Evolutionary conservation across 2,329 filamentous ascomycete genomes (phyloP).

Genomic region (Fusarium decemcellulare): DNA sequence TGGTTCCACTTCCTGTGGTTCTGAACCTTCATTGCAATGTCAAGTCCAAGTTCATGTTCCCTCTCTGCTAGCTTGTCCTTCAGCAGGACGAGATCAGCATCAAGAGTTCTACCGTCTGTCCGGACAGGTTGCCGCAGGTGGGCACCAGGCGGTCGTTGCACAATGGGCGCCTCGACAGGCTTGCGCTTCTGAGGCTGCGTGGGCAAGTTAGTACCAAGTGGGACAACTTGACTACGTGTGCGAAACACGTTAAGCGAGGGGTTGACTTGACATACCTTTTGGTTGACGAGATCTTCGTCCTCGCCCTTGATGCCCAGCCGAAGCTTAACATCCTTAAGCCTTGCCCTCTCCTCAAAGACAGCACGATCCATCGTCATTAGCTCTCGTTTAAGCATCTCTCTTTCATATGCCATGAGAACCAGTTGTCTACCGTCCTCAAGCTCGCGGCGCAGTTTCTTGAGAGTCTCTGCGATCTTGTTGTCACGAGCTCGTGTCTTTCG

Average conservation of each 20-base stretch:
- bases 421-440: slow-evolving; percentile 90
- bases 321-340: slow-evolving; percentile 90
- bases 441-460: slow-evolving; percentile 91
- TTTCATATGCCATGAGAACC: slow-evolving; percentile 81
- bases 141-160: slow-evolving; percentile 73
- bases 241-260: slow-evolving; percentile 26
- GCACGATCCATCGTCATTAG: slow-evolving; percentile 80
- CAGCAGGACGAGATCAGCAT: slow-evolving; percentile 84
- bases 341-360: slow-evolving; percentile 86
- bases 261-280: slow-evolving; percentile 76
- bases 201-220: slow-evolving; percentile 54
- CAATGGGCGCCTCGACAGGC: slow-evolving; percentile 69
- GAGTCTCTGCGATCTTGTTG: slow-evolving; percentile 93
- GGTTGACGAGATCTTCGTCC: slow-evolving; percentile 94
- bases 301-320: slow-evolving; percentile 91
- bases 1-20: slow-evolving; percentile 95
- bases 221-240: slow-evolving; percentile 45
- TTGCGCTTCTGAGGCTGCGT: slow-evolving; percentile 80
- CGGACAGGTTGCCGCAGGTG: slow-evolving; percentile 80
- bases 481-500: slow-evolving; percentile 96
- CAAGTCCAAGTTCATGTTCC: slow-evolving; percentile 83
- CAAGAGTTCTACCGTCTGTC: slow-evolving; percentile 78
- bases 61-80: slow-evolving; percentile 85
- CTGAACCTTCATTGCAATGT: slow-evolving; percentile 88
- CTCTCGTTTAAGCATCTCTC: slow-evolving; percentile 85